phyloP scores from a whole-genome alignment of 2,329 filamentous ascomycete genomes.

The Ophiostoma sp. region DNA sequence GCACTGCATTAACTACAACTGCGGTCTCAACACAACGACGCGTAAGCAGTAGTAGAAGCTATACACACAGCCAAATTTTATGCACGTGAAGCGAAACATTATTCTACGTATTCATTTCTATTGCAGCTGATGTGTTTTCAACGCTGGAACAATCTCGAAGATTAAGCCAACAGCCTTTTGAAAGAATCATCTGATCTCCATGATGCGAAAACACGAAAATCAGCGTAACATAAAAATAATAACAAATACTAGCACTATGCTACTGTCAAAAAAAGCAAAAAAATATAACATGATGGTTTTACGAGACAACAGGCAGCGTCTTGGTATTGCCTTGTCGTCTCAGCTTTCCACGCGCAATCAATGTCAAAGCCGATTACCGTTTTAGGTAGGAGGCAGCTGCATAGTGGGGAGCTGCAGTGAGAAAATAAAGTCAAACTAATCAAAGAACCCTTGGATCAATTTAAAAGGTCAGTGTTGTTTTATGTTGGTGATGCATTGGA shows the following conservation, averaged over 20 bases:
- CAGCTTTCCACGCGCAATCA: background rate
- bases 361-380: background rate
- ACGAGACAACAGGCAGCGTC: no score
- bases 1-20: slow-evolving; percentile 29
- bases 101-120: no score
- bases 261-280: background rate
- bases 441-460: background rate
- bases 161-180: no score
- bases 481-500: no score
- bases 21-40: slow-evolving; percentile 9
- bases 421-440: background rate
- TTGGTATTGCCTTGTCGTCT: background rate
- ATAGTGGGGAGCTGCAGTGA: background rate
- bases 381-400: background rate
- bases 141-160: no score
- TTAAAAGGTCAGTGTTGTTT: no score
- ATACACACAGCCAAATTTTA: background rate
- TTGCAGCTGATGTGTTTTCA: no score
- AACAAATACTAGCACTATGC: no score
- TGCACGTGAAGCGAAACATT: no score
- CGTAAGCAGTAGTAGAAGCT: background rate
- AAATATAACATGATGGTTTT: background rate
- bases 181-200: no score
- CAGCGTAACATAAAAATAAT: no score
- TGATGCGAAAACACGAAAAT: no score